Evolutionary conservation across 768 basidiomycete species (phyloP), one percentile per base, ranked within the genome.

Genomic region (Mycena vulgaris): DNA sequence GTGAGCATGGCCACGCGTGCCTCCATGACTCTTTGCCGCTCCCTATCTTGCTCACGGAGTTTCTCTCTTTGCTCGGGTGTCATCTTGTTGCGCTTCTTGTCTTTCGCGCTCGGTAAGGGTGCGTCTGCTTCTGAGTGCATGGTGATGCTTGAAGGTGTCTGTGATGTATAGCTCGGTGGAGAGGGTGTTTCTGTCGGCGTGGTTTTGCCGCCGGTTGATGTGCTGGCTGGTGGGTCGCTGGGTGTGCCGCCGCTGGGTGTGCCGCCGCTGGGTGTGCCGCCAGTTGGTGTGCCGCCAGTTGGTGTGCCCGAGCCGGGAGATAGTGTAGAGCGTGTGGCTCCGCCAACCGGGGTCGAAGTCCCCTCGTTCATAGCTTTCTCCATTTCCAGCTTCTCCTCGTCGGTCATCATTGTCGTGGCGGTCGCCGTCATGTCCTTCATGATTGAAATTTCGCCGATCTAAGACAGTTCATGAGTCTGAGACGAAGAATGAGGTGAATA

Each of bases 361-460:
- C 78, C 84, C 31, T 80, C 85, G 64, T 87, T 90, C 78, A 91
- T 86, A 69, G 92, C 91, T 67, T 88, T 90, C 81, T 95, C 94
- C 71, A 95, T 87, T 72, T 95, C 96, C 14, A 92, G 92, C 80
- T 92, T 93, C 77, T 98, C 97, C 76, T 98, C 98, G 8, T 97
- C 96, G 0, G 92, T 89, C 90, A 96, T 93, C 85, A 96, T 93
- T 7, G 93, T 93, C 37, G 92, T 89, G 17, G 96, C 93, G 28
- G 94, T 90, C 37, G 89, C 89, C 27, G 94, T 91, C 92, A 96
- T 94, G 73, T 95, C 95, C 78, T 96, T 98, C 90, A 98, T 95
- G 42, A 98, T 86, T 8, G 93, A 92, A 63, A 99, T 97, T 84
- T 98, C 97, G 66, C 97, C 97, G 70, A 99, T 97, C 97, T 98